Evolutionary conservation across 257 asterid species (phyloP).

Genomic region (Buddleja alternifolia): DNA sequence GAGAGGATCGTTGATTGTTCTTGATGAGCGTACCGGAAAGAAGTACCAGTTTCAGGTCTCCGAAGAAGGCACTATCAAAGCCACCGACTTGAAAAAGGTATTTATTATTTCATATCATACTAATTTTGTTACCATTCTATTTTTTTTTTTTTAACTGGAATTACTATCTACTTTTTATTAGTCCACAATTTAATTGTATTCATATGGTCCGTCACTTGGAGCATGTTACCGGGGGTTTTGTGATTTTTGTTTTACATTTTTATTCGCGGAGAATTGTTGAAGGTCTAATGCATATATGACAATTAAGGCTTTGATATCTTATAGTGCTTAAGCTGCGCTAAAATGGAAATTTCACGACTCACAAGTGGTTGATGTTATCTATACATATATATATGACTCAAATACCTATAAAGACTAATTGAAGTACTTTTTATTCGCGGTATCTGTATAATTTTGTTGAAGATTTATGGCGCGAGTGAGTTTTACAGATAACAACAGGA

Average conservation of each 20-base stretch:
- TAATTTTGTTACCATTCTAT: not conserved
- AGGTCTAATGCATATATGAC: not conserved
- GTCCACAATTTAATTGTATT: too few species aligned
- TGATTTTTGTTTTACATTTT: too few species aligned
- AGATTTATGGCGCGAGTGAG: slow-evolving; percentile 29
- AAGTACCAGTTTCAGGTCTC: slow-evolving; percentile 82
- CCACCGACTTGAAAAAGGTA: slow-evolving; percentile 92
- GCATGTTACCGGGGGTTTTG: too few species aligned
- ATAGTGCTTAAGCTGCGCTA: too few species aligned
- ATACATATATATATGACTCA: not conserved
- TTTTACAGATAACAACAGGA: slow-evolving; percentile 69
- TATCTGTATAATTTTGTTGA: slow-evolving; percentile 5
- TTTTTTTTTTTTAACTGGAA: not conserved
- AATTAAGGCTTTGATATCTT: too few species aligned
- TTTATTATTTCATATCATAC: not conserved
- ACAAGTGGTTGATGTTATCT: too few species aligned
- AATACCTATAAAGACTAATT: not conserved
- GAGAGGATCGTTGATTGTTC: slow-evolving; percentile 63
- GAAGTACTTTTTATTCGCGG: slow-evolving; percentile 6
- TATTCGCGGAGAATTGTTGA: not conserved
- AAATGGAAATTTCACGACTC: too few species aligned
- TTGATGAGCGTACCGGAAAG: slow-evolving; percentile 85
- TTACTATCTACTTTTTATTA: not conserved
- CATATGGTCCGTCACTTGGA: too few species aligned
- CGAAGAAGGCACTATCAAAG: slow-evolving; percentile 82